Conservation (phyloP, 352 stramenopile species). For the Blastocystis sp. region DNA sequence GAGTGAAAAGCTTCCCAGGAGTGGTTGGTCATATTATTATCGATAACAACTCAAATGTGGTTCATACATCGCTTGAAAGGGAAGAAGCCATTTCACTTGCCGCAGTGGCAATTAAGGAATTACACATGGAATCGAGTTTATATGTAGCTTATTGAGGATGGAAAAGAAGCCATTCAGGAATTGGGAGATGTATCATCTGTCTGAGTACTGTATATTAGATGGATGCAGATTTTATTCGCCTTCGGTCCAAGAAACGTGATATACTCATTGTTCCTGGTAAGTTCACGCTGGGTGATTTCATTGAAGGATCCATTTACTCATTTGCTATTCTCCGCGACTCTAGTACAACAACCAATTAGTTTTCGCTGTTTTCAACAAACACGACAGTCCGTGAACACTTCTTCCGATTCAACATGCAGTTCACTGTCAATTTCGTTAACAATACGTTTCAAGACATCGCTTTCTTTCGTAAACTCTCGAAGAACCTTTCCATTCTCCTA, state of each 20-base stretch:
- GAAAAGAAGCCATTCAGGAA: slow-evolving; percentile 39
- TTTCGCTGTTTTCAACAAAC: slow-evolving; percentile 48
- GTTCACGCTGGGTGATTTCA: neutral
- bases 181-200: neutral
- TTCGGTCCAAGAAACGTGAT: slow-evolving; percentile 23
- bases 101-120: neutral
- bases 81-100: slow-evolving; percentile 24
- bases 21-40: slow-evolving; percentile 45
- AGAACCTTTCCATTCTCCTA: slow-evolving; percentile 50
- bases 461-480: neutral
- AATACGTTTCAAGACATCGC: neutral
- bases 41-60: neutral
- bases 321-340: slow-evolving; percentile 43
- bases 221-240: neutral
- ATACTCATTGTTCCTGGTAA: slow-evolving; percentile 54
- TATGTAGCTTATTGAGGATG: slow-evolving; percentile 17
- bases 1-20: slow-evolving; percentile 21
- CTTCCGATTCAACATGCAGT: neutral
- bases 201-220: neutral
- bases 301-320: slow-evolving; percentile 2
- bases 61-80: neutral
- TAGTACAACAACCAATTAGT: neutral
- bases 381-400: neutral
- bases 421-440: neutral
- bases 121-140: neutral